These are phyloP conservation scores for Arachnomyces sp. DNA, from an alignment of 2,329 filamentous ascomycete species.

Conservation along the genomic window DNA sequence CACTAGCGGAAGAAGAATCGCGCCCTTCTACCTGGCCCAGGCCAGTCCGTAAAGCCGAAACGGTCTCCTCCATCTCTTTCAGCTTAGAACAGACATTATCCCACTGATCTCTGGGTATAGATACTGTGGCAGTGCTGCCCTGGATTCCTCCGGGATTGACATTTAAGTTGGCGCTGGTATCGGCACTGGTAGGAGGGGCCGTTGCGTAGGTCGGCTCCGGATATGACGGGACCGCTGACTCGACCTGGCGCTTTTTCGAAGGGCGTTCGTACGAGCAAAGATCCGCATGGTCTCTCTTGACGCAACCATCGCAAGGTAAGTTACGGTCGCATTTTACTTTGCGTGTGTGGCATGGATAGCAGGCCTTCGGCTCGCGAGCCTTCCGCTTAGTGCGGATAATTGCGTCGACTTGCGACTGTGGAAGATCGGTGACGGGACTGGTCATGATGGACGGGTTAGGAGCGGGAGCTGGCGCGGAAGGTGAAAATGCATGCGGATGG, in stretches of 20 bases:
- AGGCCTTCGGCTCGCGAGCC: slow-evolving; percentile 41
- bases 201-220: not conserved
- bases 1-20: too few relatives aligned
- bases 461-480: slow-evolving; percentile 3
- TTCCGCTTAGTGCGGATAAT: slow-evolving; percentile 43
- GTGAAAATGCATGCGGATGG: slow-evolving; percentile 4
- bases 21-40: slow-evolving; percentile 27
- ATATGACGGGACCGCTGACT: not conserved
- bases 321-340: slow-evolving; percentile 45
- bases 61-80: slow-evolving; percentile 37
- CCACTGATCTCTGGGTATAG: slow-evolving; percentile 38
- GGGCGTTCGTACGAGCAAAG: slow-evolving; percentile 44
- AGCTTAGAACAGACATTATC: slow-evolving; percentile 35
- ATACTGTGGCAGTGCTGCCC: slow-evolving; percentile 21
- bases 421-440: slow-evolving; percentile 31
- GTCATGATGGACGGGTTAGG: slow-evolving; percentile 14
- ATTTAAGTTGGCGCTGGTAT: slow-evolving; percentile 3
- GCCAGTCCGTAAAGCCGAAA: slow-evolving; percentile 31
- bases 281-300: slow-evolving; percentile 43
- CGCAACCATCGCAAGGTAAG: slow-evolving; percentile 41
- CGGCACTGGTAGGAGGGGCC: not conserved
- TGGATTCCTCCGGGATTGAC: slow-evolving; percentile 4
- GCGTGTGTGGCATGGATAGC: slow-evolving; percentile 40
- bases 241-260: slow-evolving; percentile 35
- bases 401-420: slow-evolving; percentile 40